A percentile compares a stretch with the other conserved stretches of the same genome.
Evolutionary conservation across 495 filamentous ascomycete genomes (phyloP).

Genomic region (Evansstolkia leycettana): DNA sequence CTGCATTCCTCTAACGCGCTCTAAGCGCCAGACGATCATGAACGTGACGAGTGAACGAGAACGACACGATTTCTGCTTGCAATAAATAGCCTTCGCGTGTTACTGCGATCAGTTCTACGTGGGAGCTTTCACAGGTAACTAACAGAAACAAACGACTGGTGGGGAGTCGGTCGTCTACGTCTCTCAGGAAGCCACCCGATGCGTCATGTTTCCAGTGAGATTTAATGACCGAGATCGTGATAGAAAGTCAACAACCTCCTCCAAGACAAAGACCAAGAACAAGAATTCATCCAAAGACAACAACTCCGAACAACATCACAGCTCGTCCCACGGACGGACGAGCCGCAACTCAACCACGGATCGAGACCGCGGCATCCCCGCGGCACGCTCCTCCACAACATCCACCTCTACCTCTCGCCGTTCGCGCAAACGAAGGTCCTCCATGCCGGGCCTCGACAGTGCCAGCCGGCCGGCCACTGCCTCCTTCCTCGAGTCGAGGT

Average conservation of each 20-base stretch:
- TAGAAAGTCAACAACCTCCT: conserved; percentile 18
- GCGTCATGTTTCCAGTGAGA: conserved; percentile 34
- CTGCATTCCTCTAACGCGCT: conserved; percentile 8
- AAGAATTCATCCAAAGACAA: conserved; percentile 11
- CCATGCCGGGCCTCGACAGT: conserved; percentile 36
- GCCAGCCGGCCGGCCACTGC: conserved; percentile 22
- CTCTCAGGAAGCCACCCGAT: conserved; percentile 9
- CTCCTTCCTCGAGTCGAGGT: conserved; percentile 38
- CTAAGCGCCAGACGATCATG: conserved; percentile 28
- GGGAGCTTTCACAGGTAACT: too few species aligned
- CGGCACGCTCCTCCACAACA: conserved; percentile 25
- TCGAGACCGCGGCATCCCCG: conserved; percentile 16
- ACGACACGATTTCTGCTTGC: not conserved
- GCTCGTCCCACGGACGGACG: conserved; percentile 28
- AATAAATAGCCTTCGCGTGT: too few species aligned
- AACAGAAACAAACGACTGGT: too few species aligned
- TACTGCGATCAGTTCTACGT: too few species aligned
- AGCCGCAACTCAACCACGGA: conserved; percentile 36
- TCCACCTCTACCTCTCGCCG: conserved; percentile 16
- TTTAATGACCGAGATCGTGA: conserved; percentile 28
- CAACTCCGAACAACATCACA: conserved; percentile 13
- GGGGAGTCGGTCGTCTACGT: not conserved
- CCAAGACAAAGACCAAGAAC: conserved; percentile 22
- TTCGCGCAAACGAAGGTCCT: conserved; percentile 30
- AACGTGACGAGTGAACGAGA: conserved; percentile 2